These are phyloP conservation scores for Penicillium polonicum DNA, from an alignment of 2,329 filamentous ascomycete genomes.

Conservation along the genomic window DNA sequence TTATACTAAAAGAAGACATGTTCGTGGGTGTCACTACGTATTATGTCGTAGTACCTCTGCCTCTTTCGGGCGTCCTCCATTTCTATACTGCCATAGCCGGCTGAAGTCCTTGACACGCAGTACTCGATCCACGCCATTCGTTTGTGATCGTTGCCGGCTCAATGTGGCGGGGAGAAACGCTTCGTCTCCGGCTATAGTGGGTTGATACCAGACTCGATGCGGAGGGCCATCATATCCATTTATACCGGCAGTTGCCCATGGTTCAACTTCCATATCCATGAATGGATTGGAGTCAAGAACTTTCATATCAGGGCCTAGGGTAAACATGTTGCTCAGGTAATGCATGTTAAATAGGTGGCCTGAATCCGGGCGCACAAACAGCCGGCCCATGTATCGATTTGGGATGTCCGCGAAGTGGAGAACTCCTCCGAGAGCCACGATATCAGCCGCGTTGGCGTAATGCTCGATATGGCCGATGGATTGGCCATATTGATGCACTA, in stretches of 20 bases:
- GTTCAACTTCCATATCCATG: constrained; percentile 35
- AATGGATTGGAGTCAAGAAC: constrained; percentile 36
- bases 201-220: not conserved
- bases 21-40: not conserved
- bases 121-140: not conserved
- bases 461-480: constrained; percentile 72
- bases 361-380: constrained; percentile 46
- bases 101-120: constrained; percentile 39
- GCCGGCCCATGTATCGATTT: constrained; percentile 50
- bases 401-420: constrained; percentile 60
- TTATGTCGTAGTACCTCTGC: constrained; percentile 1
- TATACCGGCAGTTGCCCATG: constrained; percentile 1
- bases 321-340: constrained; percentile 47
- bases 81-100: constrained; percentile 43
- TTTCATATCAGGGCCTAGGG: constrained; percentile 28
- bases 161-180: constrained; percentile 11
- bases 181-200: constrained; percentile 12
- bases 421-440: constrained; percentile 72
- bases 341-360: constrained; percentile 49
- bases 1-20: not conserved
- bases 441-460: constrained; percentile 72
- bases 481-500: constrained; percentile 1
- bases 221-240: not conserved
- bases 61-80: constrained; percentile 28
- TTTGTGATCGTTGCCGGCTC: not conserved